Conservation (phyloP, 192 early-diverging fungal species). For the Entomortierella parvispora region DNA sequence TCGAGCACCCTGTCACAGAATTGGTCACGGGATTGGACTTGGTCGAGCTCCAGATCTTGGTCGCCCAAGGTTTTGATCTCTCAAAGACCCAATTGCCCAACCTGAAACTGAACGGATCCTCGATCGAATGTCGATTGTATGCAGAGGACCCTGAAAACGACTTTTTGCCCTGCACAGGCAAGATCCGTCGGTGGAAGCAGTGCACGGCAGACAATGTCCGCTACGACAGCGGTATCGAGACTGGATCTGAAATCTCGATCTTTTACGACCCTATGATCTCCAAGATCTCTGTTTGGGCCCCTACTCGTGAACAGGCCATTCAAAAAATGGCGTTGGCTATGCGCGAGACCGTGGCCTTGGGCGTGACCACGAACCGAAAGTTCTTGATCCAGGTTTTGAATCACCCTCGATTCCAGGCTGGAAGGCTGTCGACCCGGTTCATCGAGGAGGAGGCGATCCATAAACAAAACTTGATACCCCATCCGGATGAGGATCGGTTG, state of each 20-base stretch:
- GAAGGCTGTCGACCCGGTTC: conserved; percentile 61
- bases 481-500: conserved; percentile 44
- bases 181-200: conserved; percentile 61
- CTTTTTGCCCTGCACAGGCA: conserved; percentile 66
- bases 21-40: conserved; percentile 68
- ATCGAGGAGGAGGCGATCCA: conserved; percentile 52
- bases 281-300: conserved; percentile 67
- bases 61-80: conserved; percentile 59
- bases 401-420: conserved; percentile 58
- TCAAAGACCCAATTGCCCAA: conserved; percentile 42
- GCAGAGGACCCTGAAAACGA: conserved; percentile 73
- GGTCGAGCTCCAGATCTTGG: conserved; percentile 69
- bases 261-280: conserved; percentile 73
- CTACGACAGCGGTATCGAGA: conserved; percentile 63
- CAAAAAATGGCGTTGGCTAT: conserved; percentile 53
- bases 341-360: conserved; percentile 60
- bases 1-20: conserved; percentile 75
- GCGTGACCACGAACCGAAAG: conserved; percentile 67
- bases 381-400: conserved; percentile 62
- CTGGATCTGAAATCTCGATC: conserved; percentile 63
- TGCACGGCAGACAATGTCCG: conserved; percentile 53
- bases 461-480: conserved; percentile 25
- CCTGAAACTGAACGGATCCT: conserved; percentile 55
- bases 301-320: conserved; percentile 65
- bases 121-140: conserved; percentile 68